Evolutionary conservation across 257 asterid species (phyloP), one percentile per base, ranked within the genome.

Genomic region (Scutellaria galericulata): DNA sequence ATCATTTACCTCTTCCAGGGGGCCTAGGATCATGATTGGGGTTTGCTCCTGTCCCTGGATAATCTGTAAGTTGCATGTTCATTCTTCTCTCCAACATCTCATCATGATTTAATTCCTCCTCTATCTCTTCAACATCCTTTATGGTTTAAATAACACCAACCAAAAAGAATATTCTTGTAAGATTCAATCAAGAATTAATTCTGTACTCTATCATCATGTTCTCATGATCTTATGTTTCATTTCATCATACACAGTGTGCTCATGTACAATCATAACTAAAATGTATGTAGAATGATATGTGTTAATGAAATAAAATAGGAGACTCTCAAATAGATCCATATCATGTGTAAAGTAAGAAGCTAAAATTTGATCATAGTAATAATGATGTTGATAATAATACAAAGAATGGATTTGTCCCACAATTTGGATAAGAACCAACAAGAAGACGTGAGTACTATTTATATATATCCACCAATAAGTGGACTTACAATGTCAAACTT

Each of bases 31-130:
- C 84, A 57, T 77, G 83, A 74, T 65, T 35, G 12, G 7, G 37
- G 73, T 83, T 83, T 12, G 87, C 83, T 66, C 87, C 87, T 10
- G 84, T 41, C n/a, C 75, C 87, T 51, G 79, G 66, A 68, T 83
- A 83, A 65, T 83, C 87, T 12, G 67, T 41, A 15, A 83, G 64
- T 52, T 80, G 72, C 8, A 83, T 51, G 31, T 7, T 41, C 75
- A 77, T 71, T 64, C 87, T 74, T 67, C 83, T 18, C 70, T 64
- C 75, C 58, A 57, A 51, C 3, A 55, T 3, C 5, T 40, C 71
- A 1, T 41, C 59, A 31, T 31, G 4, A 31, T 3, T 31, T 4
- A 4, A 2, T 18, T 51, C 46, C 4, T 27, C 54, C 39, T 22
- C 72, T 12, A 7, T 22, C 18, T 70, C 71, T 57, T 56, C 45